These are phyloP conservation scores for Aspergillus pseudoviridinutans DNA, from an alignment of 2,329 filamentous ascomycete species.

Conservation along the genomic window DNA sequence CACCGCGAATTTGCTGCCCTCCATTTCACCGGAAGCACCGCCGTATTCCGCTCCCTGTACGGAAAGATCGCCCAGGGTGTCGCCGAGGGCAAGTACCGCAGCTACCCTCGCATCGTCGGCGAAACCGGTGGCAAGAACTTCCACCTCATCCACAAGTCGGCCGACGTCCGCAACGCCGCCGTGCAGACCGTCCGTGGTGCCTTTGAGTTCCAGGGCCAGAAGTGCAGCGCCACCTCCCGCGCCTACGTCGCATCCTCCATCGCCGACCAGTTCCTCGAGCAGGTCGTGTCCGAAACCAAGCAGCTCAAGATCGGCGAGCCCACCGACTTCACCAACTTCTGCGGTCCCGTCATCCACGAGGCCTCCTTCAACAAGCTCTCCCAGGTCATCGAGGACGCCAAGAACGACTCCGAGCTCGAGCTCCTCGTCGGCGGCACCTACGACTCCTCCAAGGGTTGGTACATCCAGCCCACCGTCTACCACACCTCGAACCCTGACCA, in stretches of 20 bases:
- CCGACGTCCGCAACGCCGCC: constrained; percentile 73
- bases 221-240: constrained; percentile 81
- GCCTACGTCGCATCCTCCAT: constrained; percentile 72
- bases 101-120: constrained; percentile 84
- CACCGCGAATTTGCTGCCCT: constrained; percentile 84
- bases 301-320: constrained; percentile 69
- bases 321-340: constrained; percentile 70
- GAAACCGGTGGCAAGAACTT: constrained; percentile 95
- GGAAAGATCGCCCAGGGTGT: constrained; percentile 79
- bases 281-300: constrained; percentile 64
- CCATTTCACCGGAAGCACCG: constrained; percentile 91
- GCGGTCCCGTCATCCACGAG: constrained; percentile 82
- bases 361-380: constrained; percentile 76
- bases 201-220: constrained; percentile 89
- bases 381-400: constrained; percentile 73
- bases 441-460: constrained; percentile 75
- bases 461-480: constrained; percentile 80
- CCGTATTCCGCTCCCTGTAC: constrained; percentile 84
- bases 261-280: constrained; percentile 67
- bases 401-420: constrained; percentile 67
- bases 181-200: constrained; percentile 80
- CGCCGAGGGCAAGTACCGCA: constrained; percentile 73
- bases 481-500: constrained; percentile 68
- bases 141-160: constrained; percentile 73
- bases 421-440: constrained; percentile 72